Base-by-base conservation (phyloP, 2,329 filamentous ascomycete species). In the Lasiodiplodia hormozganensis region DNA sequence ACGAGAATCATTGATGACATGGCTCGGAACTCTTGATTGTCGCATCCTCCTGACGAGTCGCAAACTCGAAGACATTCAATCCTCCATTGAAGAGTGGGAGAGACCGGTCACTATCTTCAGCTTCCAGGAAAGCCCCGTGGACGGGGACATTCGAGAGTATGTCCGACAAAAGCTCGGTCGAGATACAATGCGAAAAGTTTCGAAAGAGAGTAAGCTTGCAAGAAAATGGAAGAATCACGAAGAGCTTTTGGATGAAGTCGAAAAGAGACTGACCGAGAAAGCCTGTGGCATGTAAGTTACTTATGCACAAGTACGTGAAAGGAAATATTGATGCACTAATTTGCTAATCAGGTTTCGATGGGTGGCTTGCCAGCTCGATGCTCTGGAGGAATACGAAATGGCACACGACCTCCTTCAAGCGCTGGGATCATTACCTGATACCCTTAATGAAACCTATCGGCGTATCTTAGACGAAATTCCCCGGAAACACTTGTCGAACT, bases 371-470 rank as follows among this genome's bases (percentile, higher is more conserved):
- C 73, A 77, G 58, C 69, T 78, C 11, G 71, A 76, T 34, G 66
- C 49, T 0, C 36, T 77, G 11, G 31, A 34, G 7, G 31, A 34
- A 6, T 34, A 70, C 54, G 23, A 69, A 72, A 31, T 75, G 74
- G 65, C 53, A 69, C 34, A 76, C 71, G 65, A 70, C 53, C 68
- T 68, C 77, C 14, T 70, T 68, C 0, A 70, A 70, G 67, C 73
- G 0, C 73, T 78, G 0, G 71, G 70, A 0, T 70, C 70, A 7
- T 52, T 76, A 2, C 75, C 75, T 1, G 56, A 7, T 49, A 76
- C 72, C 4, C 60, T 78, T n/a, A 74, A 76, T 62, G 38, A 74
- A 47, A 77, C 74, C 38, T 77, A 78, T 51, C 69, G 74, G 6
- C 73, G 73, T 8, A 77, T 78, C 49, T 71, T 78, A 0, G 43